A percentile compares a stretch with the other conserved stretches of the same genome.
These are phyloP conservation scores for Metrosideros polymorpha DNA, from an alignment of 441 rosid genomes.

Conservation along the genomic window DNA sequence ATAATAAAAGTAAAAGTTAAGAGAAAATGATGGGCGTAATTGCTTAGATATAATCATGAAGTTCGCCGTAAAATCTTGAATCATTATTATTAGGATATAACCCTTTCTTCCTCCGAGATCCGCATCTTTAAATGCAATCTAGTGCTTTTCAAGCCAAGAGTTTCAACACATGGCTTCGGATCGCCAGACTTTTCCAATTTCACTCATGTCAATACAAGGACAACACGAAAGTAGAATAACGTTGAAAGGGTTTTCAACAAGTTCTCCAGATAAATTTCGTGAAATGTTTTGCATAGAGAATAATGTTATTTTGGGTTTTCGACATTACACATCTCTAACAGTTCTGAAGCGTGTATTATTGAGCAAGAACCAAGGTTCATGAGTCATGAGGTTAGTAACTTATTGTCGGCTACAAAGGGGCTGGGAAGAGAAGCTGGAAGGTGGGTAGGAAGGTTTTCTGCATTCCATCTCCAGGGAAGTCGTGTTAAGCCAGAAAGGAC, in stretches of 20 bases:
- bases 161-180: not conserved
- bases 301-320: not conserved
- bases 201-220: not conserved
- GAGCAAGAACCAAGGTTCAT: not conserved
- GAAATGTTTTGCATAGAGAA: not conserved
- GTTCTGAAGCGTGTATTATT: not conserved
- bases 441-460: not conserved
- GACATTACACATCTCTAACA: not conserved
- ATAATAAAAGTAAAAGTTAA: not conserved
- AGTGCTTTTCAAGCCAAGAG: not conserved
- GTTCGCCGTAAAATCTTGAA: not conserved
- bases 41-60: not conserved
- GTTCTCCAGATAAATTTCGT: not conserved
- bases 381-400: not conserved
- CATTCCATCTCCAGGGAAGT: not conserved
- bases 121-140: not conserved
- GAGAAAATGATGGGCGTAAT: not conserved
- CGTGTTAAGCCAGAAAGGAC: not conserved
- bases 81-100: not conserved
- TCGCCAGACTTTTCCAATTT: not conserved
- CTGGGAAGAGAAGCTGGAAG: not conserved
- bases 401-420: not conserved
- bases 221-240: not conserved
- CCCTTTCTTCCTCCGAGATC: not conserved
- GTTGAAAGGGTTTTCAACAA: not conserved